phyloP scores from a whole-genome alignment of 1,284 basidiomycete genomes.

The Pseudozyma sp. region DNA sequence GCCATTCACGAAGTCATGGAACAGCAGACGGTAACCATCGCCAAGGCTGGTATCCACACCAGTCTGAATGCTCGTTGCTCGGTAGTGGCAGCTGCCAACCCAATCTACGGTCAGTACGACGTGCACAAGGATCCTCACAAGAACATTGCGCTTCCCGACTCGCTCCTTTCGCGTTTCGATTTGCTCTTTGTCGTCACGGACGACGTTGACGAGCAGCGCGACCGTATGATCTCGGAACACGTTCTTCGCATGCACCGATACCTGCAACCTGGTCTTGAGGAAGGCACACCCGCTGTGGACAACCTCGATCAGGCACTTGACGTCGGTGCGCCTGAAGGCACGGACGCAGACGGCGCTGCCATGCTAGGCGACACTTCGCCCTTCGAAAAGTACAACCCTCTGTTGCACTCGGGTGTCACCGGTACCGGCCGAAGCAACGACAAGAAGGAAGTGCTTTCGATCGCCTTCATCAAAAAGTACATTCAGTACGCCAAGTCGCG shows the following conservation, averaged over 20 bases:
- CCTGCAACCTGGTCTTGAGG: slow-evolving; percentile 93
- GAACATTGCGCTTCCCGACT: slow-evolving; percentile 98
- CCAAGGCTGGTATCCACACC: slow-evolving; percentile 98
- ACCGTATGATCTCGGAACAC: slow-evolving; percentile 95
- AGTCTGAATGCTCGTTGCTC: slow-evolving; percentile 97
- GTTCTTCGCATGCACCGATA: slow-evolving; percentile 98
- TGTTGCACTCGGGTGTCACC: slow-evolving; percentile 87
- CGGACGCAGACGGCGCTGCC: slow-evolving; percentile 57
- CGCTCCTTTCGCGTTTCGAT: slow-evolving; percentile 98
- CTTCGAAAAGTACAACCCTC: slow-evolving; percentile 93
- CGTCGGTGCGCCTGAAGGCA: slow-evolving; percentile 60
- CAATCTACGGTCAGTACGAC: slow-evolving; percentile 99
- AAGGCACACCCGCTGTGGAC: slow-evolving; percentile 84
- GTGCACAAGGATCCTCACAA: slow-evolving; percentile 99
- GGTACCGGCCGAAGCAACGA: slow-evolving; percentile 38
- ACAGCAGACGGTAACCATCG: slow-evolving; percentile 95
- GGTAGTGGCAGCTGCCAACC: slow-evolving; percentile 97
- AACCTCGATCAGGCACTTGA: slow-evolving; percentile 75
- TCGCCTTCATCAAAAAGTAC: slow-evolving; percentile 97
- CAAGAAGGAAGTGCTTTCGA: slow-evolving; percentile 86
- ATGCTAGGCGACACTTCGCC: slow-evolving; percentile 60
- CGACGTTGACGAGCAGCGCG: slow-evolving; percentile 93
- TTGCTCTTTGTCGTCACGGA: slow-evolving; percentile 97
- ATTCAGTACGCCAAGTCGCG: slow-evolving; percentile 95
- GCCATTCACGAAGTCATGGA: slow-evolving; percentile 99